Conservation (phyloP, 129 eudicot genomes). For the Flaveria ramosissima region DNA sequence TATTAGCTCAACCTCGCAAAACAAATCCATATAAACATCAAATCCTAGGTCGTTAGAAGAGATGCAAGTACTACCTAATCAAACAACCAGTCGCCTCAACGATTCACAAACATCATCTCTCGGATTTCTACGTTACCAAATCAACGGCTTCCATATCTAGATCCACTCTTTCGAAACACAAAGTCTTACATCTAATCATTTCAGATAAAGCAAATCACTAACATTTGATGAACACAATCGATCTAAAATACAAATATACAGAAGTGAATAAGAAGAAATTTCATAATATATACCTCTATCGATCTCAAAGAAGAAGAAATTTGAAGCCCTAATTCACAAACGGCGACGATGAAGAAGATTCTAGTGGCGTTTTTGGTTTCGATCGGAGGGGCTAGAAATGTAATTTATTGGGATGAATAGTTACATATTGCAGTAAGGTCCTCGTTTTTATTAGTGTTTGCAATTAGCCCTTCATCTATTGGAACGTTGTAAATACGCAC, state of each 20-base stretch:
- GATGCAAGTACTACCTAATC: neutral
- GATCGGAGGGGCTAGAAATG: constrained; percentile 13
- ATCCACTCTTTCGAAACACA: neutral
- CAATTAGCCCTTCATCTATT: neutral
- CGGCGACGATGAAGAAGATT: constrained; percentile 11
- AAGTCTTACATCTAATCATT: neutral
- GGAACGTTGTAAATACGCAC: neutral
- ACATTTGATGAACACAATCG: neutral
- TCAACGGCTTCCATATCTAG: neutral
- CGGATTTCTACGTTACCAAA: neutral
- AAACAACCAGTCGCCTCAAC: neutral
- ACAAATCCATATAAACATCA: neutral
- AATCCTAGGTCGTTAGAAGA: neutral
- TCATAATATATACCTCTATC: neutral
- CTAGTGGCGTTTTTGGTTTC: constrained; percentile 16
- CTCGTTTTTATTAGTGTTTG: neutral
- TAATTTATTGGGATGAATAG: neutral
- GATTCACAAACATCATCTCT: neutral
- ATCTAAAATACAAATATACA: neutral
- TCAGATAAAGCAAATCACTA: neutral
- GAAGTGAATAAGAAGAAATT: neutral
- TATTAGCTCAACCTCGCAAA: neutral
- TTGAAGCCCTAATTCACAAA: constrained; percentile 19
- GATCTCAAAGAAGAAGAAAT: neutral
- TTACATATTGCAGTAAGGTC: constrained; percentile 1